Evolutionary conservation across 768 basidiomycete genomes (phyloP).

Genomic region (Collybiopsis confluens): DNA sequence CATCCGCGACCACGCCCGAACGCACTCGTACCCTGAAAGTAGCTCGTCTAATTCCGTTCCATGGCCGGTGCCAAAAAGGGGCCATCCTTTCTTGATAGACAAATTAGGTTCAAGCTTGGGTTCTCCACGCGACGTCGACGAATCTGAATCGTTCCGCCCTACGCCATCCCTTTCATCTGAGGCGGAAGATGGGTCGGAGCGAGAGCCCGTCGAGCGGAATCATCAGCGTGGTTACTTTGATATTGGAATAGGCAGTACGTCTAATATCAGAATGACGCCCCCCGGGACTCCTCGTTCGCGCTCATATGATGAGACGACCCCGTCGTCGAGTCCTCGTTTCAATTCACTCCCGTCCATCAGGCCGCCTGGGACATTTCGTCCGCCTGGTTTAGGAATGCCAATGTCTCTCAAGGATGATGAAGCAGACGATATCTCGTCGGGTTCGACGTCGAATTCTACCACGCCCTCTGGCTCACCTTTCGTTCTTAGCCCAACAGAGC

Average conservation of each 20-base stretch:
- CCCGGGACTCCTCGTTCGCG: slow-evolving; percentile 38
- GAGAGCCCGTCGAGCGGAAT: slow-evolving; percentile 30
- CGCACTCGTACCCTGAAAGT: slow-evolving; percentile 41
- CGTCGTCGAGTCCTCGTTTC: slow-evolving; percentile 13
- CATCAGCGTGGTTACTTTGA: slow-evolving; percentile 62
- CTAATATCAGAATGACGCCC: slow-evolving; percentile 40
- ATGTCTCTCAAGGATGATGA: slow-evolving; percentile 11
- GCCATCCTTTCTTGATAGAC: slow-evolving; percentile 4
- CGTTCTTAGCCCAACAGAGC: background rate
- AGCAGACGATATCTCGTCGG: slow-evolving; percentile 6
- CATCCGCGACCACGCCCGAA: slow-evolving; percentile 29
- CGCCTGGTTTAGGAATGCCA: slow-evolving; percentile 18
- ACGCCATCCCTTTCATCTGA: slow-evolving; percentile 18
- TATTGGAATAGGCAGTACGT: slow-evolving; percentile 19
- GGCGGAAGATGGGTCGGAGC: slow-evolving; percentile 22
- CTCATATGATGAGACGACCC: slow-evolving; percentile 18
- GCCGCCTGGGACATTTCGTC: slow-evolving; percentile 40
- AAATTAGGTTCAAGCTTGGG: slow-evolving; percentile 30
- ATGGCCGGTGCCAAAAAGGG: slow-evolving; percentile 20
- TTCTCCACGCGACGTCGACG: slow-evolving; percentile 47
- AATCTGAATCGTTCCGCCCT: slow-evolving; percentile 23
- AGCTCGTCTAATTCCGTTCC: slow-evolving; percentile 33
- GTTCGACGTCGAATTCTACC: slow-evolving; percentile 13
- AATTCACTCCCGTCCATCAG: slow-evolving; percentile 17
- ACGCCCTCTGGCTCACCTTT: slow-evolving; percentile 1